Percentiles rank a stretch among this genome's conserved stretches.
Evolutionary conservation across 768 basidiomycete species (phyloP).

Genomic region (Rhodosporidiobolus odoratus): DNA sequence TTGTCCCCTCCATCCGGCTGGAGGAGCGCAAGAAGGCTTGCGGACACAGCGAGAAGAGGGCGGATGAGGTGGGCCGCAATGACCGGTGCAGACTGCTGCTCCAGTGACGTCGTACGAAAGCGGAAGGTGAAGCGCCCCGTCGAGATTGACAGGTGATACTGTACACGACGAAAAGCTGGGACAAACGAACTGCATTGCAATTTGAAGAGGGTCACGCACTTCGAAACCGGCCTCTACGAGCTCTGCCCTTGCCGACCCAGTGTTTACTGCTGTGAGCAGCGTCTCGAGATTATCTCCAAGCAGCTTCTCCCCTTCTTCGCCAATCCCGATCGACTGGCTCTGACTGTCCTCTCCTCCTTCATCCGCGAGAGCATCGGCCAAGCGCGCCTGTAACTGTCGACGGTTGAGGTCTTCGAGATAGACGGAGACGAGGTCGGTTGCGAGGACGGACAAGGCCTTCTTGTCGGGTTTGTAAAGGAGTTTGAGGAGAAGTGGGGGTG

Average conservation of each 20-base stretch:
- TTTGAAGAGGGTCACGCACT: background rate
- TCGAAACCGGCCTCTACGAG: constrained; percentile 17
- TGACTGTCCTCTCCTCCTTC: background rate
- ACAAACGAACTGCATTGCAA: constrained; percentile 5
- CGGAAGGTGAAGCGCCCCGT: background rate
- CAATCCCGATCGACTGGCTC: constrained; percentile 17
- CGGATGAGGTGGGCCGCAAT: constrained; percentile 23
- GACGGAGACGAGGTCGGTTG: constrained; percentile 11
- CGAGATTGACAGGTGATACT: too few relatives aligned
- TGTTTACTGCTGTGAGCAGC: background rate
- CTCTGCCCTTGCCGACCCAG: constrained; percentile 1
- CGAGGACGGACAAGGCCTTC: background rate
- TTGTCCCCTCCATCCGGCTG: background rate
- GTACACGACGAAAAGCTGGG: background rate
- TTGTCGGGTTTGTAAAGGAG: background rate
- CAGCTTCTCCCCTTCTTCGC: constrained; percentile 4
- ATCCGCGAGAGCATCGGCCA: constrained; percentile 12
- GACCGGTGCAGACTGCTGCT: background rate
- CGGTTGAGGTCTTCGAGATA: constrained; percentile 14
- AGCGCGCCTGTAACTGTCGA: constrained; percentile 1
- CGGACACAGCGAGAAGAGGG: constrained; percentile 11
- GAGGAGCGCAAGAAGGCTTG: constrained; percentile 1
- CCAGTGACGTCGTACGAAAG: constrained; percentile 12
- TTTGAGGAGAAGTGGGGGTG: constrained; percentile 14
- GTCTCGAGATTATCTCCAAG: background rate